Evolutionary conservation across 176 grass and related monocot species (phyloP).

Genomic region (Bonia amplexicaulis): DNA sequence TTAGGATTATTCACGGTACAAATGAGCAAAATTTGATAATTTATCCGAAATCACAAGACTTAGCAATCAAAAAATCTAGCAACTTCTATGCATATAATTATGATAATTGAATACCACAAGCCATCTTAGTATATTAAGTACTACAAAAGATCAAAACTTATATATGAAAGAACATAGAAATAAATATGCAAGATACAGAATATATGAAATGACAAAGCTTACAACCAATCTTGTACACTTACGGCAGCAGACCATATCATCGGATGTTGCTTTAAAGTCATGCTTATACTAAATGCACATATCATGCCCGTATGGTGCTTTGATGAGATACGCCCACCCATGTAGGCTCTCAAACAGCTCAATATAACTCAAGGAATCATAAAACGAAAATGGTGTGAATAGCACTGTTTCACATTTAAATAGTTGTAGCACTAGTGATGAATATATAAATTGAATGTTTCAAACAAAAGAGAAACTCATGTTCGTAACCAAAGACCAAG

Average conservation of each 20-base stretch:
- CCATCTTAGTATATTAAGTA: background rate
- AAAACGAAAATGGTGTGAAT: conserved; percentile 16
- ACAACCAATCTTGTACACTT: conserved; percentile 41
- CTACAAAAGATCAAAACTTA: background rate
- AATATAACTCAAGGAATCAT: conserved; percentile 70
- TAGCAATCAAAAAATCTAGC: background rate
- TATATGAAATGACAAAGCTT: conserved; percentile 24
- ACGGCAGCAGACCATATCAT: conserved; percentile 95
- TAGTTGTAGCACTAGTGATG: background rate
- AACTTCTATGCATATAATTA: background rate
- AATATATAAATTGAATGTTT: conserved; percentile 7
- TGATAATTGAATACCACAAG: background rate
- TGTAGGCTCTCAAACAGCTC: conserved; percentile 84
- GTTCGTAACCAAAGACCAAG: background rate
- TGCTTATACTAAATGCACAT: conserved; percentile 95
- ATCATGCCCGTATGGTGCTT: conserved; percentile 93
- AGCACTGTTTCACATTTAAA: background rate
- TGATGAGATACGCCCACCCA: conserved; percentile 86
- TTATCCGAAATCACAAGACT: background rate
- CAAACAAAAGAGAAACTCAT: background rate
- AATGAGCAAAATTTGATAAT: background rate
- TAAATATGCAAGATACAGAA: conserved; percentile 8
- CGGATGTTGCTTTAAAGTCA: conserved; percentile 84
- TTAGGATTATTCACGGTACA: background rate
- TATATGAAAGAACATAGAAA: background rate